Evolutionary conservation across 768 basidiomycete genomes (phyloP).

Genomic region (Hortiboletus campestris): DNA sequence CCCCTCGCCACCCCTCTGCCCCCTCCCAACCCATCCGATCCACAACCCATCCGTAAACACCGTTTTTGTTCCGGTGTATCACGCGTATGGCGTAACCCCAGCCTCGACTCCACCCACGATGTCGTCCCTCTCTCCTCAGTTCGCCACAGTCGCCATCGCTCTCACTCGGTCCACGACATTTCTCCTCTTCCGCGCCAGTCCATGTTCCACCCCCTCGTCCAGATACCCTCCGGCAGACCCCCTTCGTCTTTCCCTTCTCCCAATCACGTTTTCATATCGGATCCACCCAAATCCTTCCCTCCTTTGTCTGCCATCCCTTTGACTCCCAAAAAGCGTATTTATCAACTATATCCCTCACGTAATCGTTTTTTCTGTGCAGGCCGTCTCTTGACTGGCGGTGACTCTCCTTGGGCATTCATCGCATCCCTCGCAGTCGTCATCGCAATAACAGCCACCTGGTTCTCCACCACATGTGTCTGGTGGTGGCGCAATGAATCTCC

Average conservation of each 20-base stretch:
- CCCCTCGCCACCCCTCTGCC: constrained; percentile 37
- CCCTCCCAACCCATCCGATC: neutral
- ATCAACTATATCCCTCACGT: constrained; percentile 64
- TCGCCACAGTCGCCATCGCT: neutral
- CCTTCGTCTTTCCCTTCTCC: constrained; percentile 28
- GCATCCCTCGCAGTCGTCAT: constrained; percentile 60
- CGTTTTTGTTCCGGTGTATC: constrained; percentile 47
- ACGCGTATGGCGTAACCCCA: constrained; percentile 51
- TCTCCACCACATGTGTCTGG: constrained; percentile 85
- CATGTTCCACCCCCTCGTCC: constrained; percentile 24
- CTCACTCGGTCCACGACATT: constrained; percentile 13
- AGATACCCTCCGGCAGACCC: constrained; percentile 23
- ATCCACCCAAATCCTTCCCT: constrained; percentile 31
- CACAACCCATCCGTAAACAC: neutral
- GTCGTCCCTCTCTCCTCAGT: constrained; percentile 18
- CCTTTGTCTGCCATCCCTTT: constrained; percentile 36
- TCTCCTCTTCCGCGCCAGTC: constrained; percentile 12
- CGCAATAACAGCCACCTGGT: constrained; percentile 75
- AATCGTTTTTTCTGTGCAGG: constrained; percentile 78
- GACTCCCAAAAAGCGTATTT: constrained; percentile 45
- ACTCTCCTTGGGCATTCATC: constrained; percentile 80
- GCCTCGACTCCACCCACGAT: constrained; percentile 47
- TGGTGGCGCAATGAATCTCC: constrained; percentile 83
- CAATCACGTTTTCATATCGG: constrained; percentile 26
- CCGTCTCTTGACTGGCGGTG: constrained; percentile 77